phyloP scores from a whole-genome alignment of 1,284 basidiomycete genomes.

The Rhodotorula mucilaginosa region DNA sequence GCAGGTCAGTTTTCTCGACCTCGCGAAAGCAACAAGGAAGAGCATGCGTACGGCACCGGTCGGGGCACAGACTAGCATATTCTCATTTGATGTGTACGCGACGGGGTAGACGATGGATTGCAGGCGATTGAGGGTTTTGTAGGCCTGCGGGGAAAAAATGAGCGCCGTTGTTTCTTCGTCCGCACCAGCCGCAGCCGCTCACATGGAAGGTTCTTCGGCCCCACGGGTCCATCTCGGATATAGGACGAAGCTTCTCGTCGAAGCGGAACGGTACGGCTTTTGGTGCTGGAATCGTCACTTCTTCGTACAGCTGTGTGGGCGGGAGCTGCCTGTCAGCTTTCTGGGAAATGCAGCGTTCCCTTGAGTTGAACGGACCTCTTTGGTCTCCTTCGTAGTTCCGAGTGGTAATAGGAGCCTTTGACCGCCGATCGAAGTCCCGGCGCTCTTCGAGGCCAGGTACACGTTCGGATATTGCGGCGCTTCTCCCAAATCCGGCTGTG shows the following conservation, averaged over 20 bases:
- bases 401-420: constrained; percentile 75
- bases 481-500: constrained; percentile 59
- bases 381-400: constrained; percentile 69
- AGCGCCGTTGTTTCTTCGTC: not conserved
- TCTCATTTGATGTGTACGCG: constrained; percentile 92
- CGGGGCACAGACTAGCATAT: constrained; percentile 92
- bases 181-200: constrained; percentile 45
- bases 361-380: constrained; percentile 58
- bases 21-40: not conserved
- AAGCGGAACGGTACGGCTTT: constrained; percentile 70
- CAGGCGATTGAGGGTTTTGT: constrained; percentile 83
- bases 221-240: constrained; percentile 73
- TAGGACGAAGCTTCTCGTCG: constrained; percentile 68
- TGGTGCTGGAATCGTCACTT: constrained; percentile 86
- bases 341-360: not conserved
- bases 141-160: constrained; percentile 61
- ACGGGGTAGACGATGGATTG: constrained; percentile 94
- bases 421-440: constrained; percentile 68
- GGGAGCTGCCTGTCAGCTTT: constrained; percentile 1
- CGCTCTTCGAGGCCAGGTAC: constrained; percentile 62
- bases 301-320: constrained; percentile 54
- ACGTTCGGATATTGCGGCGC: constrained; percentile 73
- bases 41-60: constrained; percentile 77
- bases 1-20: not conserved
- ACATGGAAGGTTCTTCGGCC: constrained; percentile 86